These are phyloP conservation scores for Gracilaria gracilis DNA, from an alignment of 23 red algal genomes.

Conservation along the genomic window DNA sequence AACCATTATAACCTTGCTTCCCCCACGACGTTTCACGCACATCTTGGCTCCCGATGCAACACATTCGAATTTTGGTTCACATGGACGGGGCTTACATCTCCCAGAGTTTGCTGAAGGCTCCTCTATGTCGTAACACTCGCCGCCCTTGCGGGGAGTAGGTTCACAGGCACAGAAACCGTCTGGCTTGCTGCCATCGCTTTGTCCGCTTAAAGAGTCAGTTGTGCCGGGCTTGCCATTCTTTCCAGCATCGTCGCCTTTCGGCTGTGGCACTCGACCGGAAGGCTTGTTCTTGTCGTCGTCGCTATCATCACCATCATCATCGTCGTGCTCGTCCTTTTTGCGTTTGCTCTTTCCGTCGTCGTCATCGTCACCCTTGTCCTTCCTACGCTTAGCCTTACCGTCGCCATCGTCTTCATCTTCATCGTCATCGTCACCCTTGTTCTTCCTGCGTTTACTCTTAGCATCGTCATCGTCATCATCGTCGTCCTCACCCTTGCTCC, in stretches of 20 bases:
- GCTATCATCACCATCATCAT: neutral
- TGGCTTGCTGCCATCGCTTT: neutral
- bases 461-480: neutral
- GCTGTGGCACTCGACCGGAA: too few species aligned
- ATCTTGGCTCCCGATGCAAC: neutral
- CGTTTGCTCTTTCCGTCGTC: too few species aligned
- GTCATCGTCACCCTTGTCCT: neutral
- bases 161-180: conserved; percentile 4
- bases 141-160: neutral
- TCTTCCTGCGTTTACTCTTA: neutral
- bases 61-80: conserved; percentile 29
- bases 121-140: conserved; percentile 6
- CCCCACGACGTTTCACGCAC: conserved; percentile 1
- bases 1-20: neutral
- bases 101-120: neutral
- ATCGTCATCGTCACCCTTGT: neutral
- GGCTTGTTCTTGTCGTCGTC: neutral
- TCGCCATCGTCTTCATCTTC: neutral
- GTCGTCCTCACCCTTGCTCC: neutral
- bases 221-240: neutral
- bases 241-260: neutral
- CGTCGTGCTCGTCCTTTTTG: too few species aligned
- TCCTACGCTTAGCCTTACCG: neutral
- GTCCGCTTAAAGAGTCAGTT: neutral
- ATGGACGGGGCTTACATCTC: neutral